phyloP scores from a whole-genome alignment of 2,329 filamentous ascomycete species.

The Parasarocladium wereldwijsianum region DNA sequence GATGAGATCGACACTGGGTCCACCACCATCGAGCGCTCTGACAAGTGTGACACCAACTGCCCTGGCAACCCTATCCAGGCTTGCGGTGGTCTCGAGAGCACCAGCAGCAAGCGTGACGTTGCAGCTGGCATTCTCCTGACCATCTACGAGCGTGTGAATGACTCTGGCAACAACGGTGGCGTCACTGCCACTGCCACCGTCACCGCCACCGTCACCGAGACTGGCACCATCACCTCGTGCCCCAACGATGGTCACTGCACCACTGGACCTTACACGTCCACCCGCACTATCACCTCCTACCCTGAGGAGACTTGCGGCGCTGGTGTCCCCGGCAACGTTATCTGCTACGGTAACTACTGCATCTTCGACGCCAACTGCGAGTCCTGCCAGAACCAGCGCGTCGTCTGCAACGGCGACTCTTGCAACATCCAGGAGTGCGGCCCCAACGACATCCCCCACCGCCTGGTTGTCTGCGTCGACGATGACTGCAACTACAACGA shows the following conservation, averaged over 20 bases:
- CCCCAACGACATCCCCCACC: slow-evolving; percentile 6
- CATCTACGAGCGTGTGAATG: slow-evolving; percentile 6
- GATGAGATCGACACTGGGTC: slow-evolving; percentile 7
- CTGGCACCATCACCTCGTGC: slow-evolving; percentile 16
- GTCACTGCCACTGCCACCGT: slow-evolving; percentile 6
- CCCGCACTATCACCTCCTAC: slow-evolving; percentile 11
- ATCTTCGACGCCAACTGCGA: slow-evolving; percentile 13
- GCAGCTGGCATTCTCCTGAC: slow-evolving; percentile 5
- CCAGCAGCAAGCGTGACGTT: slow-evolving; percentile 2
- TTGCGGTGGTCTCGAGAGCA: slow-evolving; percentile 6
- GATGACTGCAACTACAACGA: slow-evolving; percentile 14
- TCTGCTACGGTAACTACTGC: slow-evolving; percentile 20
- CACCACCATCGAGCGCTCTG: slow-evolving; percentile 5
- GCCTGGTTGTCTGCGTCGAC: slow-evolving; percentile 7
- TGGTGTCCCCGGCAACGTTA: slow-evolving; percentile 15
- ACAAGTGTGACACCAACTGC: slow-evolving; percentile 8
- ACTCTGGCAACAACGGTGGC: not conserved
- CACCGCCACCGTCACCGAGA: slow-evolving; percentile 14
- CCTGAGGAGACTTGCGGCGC: slow-evolving; percentile 9
- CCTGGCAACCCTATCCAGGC: slow-evolving; percentile 7
- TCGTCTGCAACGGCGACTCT: slow-evolving; percentile 16
- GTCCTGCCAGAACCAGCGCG: slow-evolving; percentile 14
- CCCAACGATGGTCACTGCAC: slow-evolving; percentile 12
- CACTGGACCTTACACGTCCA: slow-evolving; percentile 10
- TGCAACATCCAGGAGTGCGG: slow-evolving; percentile 14